Evolutionary conservation across 176 grass and related monocot genomes (phyloP).

Genomic region (Aegilops umbellulata): DNA sequence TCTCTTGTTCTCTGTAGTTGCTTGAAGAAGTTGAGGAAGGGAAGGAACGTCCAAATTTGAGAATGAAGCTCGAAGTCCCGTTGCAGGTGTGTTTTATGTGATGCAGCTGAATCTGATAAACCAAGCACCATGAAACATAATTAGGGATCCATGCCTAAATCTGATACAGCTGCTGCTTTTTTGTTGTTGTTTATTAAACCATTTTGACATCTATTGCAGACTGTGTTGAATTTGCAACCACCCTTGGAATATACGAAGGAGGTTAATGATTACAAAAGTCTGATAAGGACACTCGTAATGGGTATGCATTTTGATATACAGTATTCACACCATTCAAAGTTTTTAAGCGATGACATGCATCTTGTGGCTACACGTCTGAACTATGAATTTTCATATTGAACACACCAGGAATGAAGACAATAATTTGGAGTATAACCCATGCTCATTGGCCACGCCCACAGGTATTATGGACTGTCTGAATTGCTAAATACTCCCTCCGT

Average conservation of each 20-base stretch:
- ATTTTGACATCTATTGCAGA: slow-evolving; percentile 50
- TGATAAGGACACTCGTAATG: slow-evolving; percentile 93
- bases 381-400: slow-evolving; percentile 29
- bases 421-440: slow-evolving; percentile 99
- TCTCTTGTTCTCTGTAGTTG: slow-evolving; percentile 58
- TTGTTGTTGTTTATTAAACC: slow-evolving; percentile 11
- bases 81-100: slow-evolving; percentile 62
- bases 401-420: slow-evolving; percentile 95
- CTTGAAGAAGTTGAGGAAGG: slow-evolving; percentile 98
- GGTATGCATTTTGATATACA: slow-evolving; percentile 55
- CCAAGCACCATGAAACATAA: not conserved
- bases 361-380: not conserved
- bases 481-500: not conserved
- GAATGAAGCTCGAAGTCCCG: slow-evolving; percentile 97
- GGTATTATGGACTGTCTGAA: slow-evolving; percentile 45
- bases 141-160: slow-evolving; percentile 10
- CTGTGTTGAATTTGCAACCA: slow-evolving; percentile 94
- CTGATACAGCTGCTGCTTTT: not conserved
- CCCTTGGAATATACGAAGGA: slow-evolving; percentile 95
- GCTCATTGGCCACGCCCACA: slow-evolving; percentile 83
- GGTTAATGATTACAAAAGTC: slow-evolving; percentile 93
- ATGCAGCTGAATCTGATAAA: not conserved
- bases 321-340: slow-evolving; percentile 4
- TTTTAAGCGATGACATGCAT: slow-evolving; percentile 21
- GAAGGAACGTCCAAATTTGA: slow-evolving; percentile 80